Conservation (phyloP, 495 filamentous ascomycete species). For the Hypoxylon subgilvum region DNA sequence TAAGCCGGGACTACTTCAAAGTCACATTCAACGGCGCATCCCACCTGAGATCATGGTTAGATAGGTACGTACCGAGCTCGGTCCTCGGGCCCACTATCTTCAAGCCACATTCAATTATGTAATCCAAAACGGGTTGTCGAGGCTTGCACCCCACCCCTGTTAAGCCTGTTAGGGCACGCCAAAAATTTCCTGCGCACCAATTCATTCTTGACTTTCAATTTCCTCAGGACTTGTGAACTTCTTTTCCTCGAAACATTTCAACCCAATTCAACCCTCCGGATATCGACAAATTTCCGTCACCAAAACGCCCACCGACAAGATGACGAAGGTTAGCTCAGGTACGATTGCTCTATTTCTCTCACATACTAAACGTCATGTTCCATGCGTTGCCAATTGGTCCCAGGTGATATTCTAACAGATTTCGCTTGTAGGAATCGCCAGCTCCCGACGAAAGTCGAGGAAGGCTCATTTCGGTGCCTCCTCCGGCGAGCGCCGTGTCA, state of each 20-base stretch:
- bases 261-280: conserved; percentile 4
- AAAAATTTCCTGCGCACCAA: conserved; percentile 34
- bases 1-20: neutral
- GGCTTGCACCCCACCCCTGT: neutral
- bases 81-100: neutral
- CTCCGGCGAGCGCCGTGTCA: conserved; percentile 85
- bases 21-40: conserved; percentile 10
- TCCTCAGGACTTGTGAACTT: conserved; percentile 26
- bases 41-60: conserved; percentile 27
- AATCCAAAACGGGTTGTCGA: conserved; percentile 3
- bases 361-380: neutral
- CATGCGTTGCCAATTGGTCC: conserved; percentile 22
- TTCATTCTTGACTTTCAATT: conserved; percentile 4
- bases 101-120: conserved; percentile 24
- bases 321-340: conserved; percentile 65
- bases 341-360: conserved; percentile 29
- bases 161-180: conserved; percentile 29
- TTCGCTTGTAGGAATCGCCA: conserved; percentile 63
- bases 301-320: conserved; percentile 50
- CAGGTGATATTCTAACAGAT: conserved; percentile 12
- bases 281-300: conserved; percentile 16
- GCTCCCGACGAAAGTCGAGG: conserved; percentile 94
- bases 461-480: conserved; percentile 95
- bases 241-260: conserved; percentile 2
- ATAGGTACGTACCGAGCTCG: conserved; percentile 7